Evolutionary conservation across 2,329 filamentous ascomycete species (phyloP).

Genomic region (Teratosphaeria viscida): DNA sequence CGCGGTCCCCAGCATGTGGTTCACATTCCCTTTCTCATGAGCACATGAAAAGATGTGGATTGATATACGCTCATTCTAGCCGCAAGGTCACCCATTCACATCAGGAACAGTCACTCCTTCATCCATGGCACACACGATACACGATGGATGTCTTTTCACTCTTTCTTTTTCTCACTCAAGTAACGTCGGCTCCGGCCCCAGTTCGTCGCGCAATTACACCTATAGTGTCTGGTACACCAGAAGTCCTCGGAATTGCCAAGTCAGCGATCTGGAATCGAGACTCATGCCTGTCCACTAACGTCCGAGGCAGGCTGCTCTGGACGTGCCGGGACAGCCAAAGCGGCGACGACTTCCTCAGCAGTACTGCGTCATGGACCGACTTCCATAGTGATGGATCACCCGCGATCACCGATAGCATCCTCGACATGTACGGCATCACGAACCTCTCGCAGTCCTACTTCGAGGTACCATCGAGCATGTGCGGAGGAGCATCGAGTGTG

Average conservation of each 20-base stretch:
- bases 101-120: background rate
- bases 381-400: conserved; percentile 9
- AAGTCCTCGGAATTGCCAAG: background rate
- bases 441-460: conserved; percentile 8
- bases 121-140: background rate
- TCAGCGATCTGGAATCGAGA: conserved; percentile 14
- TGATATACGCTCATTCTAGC: background rate
- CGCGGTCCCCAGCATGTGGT: background rate
- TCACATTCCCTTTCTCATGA: background rate
- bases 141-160: background rate
- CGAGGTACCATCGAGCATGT: conserved; percentile 10
- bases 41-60: background rate
- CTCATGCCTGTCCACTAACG: conserved; percentile 13
- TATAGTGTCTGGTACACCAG: conserved; percentile 1
- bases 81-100: background rate
- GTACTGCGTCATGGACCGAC: conserved; percentile 14
- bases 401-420: conserved; percentile 6
- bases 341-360: conserved; percentile 9
- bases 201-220: background rate
- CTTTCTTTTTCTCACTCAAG: background rate
- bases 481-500: conserved; percentile 3
- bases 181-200: background rate
- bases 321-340: conserved; percentile 17
- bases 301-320: conserved; percentile 13
- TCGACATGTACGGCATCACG: conserved; percentile 12